Base-by-base conservation (phyloP, 192 early-diverging fungal species). In the Mortierella antarctica region DNA sequence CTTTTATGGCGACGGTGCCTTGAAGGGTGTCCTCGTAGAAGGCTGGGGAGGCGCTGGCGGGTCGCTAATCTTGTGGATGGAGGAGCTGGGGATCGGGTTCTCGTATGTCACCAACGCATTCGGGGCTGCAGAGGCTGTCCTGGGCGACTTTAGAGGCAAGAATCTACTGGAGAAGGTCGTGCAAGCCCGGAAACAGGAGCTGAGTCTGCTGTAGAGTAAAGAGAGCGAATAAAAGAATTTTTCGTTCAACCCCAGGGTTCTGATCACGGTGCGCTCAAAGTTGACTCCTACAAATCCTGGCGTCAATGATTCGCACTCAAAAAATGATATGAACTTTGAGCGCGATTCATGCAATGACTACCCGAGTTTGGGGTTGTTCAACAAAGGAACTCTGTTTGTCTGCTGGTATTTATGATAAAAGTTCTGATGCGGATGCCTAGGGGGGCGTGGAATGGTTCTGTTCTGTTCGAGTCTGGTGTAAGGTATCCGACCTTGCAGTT, bases 11-110 rank as follows among this genome's bases (percentile, higher is more conserved):
- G 54, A 57, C 62, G 44, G 61, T 57, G 15, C 87, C 0, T 39
- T 79, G 10, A 70, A 82, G n/a, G 65, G 75, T 13, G 73, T 86
- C 42, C 65, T 70, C 17, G 77, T 85, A 44, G 69, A 85, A 51
- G 90, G 91, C 17, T 92, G 91, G 91, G 86, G 84, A 5, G 92
- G 92, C 2, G 84, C 84, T 6, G 91, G 92, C 8, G 92, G 92
- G 1, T 84, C 82, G 40, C 65, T 91, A 57, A 76, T 89, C 18
- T 60, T 82, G 15, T 93, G 87, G 83, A 90, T 92, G 61, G 76
- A 65, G 3, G 84, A 90, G 40, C 80, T 86, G 18, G 79, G 83
- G 39, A 82, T 92, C 51, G 83, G 85, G 1, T 91, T 92, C 42
- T 71, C 84, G 0, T 93, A 91, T 65, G 83, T 85, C 18, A 87